Percentiles rank a stretch among this genome's conserved stretches.
phyloP scores from a whole-genome alignment of 2,329 filamentous ascomycete genomes.

The Coleophoma eucalyptorum region DNA sequence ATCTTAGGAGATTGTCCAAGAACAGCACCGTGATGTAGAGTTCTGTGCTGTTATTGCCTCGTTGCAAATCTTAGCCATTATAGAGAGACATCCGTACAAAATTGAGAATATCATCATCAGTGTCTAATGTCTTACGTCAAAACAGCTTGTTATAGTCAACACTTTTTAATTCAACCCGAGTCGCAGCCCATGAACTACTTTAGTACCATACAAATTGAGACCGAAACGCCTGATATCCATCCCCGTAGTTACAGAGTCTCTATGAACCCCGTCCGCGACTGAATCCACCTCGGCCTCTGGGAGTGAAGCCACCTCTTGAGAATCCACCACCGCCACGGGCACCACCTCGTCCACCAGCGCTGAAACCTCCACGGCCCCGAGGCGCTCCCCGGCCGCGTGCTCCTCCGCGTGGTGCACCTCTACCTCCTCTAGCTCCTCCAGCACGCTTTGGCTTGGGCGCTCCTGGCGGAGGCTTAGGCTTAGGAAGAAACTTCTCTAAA shows the following conservation, averaged over 20 bases:
- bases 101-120: too few relatives aligned
- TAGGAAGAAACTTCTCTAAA: constrained; percentile 93
- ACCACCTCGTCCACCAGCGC: constrained; percentile 35
- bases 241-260: constrained; percentile 4
- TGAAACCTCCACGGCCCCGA: constrained; percentile 48
- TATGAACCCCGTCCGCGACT: constrained; percentile 24
- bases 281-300: constrained; percentile 25
- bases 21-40: too few relatives aligned
- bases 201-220: constrained; percentile 10
- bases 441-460: constrained; percentile 67
- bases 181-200: neutral
- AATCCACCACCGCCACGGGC: constrained; percentile 24
- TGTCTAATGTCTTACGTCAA: too few relatives aligned
- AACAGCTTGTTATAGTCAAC: too few relatives aligned
- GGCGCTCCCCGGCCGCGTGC: constrained; percentile 45
- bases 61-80: too few relatives aligned
- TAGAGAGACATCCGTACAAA: too few relatives aligned
- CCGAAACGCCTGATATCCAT: constrained; percentile 23
- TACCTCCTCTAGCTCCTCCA: constrained; percentile 52
- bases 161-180: too few relatives aligned
- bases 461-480: constrained; percentile 73
- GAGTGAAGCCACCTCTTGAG: constrained; percentile 27
- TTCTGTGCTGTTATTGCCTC: too few relatives aligned
- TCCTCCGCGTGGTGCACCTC: constrained; percentile 38
- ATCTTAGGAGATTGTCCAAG: too few relatives aligned